Percentiles rank a stretch among this genome's conserved stretches.
Conservation (phyloP, 1,139 yeast genomes). For the Yamadazyma sp. region DNA sequence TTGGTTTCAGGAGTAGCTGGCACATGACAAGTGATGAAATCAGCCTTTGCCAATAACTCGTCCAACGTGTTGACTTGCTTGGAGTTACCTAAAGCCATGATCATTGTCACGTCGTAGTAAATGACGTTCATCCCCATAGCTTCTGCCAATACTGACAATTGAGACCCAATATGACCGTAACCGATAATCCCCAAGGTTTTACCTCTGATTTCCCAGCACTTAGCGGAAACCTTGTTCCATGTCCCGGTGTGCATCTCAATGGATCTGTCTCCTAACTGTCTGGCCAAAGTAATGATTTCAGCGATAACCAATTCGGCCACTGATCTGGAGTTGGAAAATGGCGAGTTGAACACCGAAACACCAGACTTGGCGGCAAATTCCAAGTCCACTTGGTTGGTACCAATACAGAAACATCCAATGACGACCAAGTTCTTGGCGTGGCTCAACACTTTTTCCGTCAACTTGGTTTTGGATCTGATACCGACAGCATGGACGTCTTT, state of each 20-base stretch:
- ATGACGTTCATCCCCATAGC: slow-evolving; percentile 97
- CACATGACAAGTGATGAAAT: slow-evolving; percentile 90
- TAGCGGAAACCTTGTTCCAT: slow-evolving; percentile 95
- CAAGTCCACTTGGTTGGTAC: slow-evolving; percentile 96
- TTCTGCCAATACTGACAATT: slow-evolving; percentile 94
- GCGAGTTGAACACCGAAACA: slow-evolving; percentile 96
- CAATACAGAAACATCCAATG: slow-evolving; percentile 98
- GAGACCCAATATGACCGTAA: slow-evolving; percentile 98
- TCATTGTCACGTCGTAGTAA: slow-evolving; percentile 87
- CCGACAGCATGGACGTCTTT: slow-evolving; percentile 95
- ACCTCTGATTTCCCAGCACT: slow-evolving; percentile 99
- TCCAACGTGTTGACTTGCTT: slow-evolving; percentile 85
- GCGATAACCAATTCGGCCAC: slow-evolving; percentile 98
- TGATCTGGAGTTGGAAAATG: slow-evolving; percentile 96
- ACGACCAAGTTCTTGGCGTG: slow-evolving; percentile 89
- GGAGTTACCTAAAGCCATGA: slow-evolving; percentile 97
- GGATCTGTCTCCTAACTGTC: slow-evolving; percentile 97
- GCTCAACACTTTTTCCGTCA: slow-evolving; percentile 73
- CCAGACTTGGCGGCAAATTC: slow-evolving; percentile 91
- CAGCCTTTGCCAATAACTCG: slow-evolving; percentile 78
- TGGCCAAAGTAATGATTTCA: slow-evolving; percentile 88
- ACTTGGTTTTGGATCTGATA: slow-evolving; percentile 93
- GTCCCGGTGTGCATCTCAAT: slow-evolving; percentile 95
- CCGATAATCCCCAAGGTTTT: slow-evolving; percentile 97
- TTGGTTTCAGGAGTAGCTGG: slow-evolving; percentile 94